Percentiles rank a stretch among this genome's conserved stretches.
These are phyloP conservation scores for Gastrodia elata DNA, from an alignment of 106 monocot genomes.

Conservation along the genomic window DNA sequence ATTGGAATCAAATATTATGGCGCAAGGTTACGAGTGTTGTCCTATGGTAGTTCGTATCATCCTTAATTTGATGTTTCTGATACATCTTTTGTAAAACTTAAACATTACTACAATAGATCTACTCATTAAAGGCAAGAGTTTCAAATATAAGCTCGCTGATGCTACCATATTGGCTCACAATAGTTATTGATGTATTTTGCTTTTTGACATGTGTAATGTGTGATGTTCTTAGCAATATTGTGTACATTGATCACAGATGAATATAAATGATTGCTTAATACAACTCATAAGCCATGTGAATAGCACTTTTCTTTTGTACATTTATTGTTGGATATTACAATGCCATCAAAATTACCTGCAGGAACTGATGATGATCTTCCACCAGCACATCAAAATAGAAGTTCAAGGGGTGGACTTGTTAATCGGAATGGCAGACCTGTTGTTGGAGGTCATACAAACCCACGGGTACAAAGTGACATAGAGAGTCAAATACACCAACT, in stretches of 20 bases:
- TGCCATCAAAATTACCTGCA: constrained; percentile 20
- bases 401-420: constrained; percentile 38
- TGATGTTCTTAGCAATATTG: background rate
- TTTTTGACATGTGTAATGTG: background rate
- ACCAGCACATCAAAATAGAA: constrained; percentile 64
- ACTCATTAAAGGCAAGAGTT: background rate
- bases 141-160: background rate
- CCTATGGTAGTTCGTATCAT: background rate
- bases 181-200: background rate
- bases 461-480: constrained; percentile 63
- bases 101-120: background rate
- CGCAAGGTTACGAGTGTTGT: background rate
- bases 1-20: background rate
- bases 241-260: background rate
- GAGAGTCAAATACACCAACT: constrained; percentile 85
- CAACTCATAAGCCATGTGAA: background rate
- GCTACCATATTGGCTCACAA: background rate
- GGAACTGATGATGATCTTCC: constrained; percentile 98
- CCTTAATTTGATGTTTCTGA: background rate
- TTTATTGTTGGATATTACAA: background rate
- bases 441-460: constrained; percentile 25
- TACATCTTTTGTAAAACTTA: background rate
- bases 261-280: background rate
- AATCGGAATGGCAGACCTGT: constrained; percentile 60
- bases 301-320: background rate